These are phyloP conservation scores for Inonotus obliquus DNA, from an alignment of 1,284 basidiomycete genomes.

Conservation along the genomic window DNA sequence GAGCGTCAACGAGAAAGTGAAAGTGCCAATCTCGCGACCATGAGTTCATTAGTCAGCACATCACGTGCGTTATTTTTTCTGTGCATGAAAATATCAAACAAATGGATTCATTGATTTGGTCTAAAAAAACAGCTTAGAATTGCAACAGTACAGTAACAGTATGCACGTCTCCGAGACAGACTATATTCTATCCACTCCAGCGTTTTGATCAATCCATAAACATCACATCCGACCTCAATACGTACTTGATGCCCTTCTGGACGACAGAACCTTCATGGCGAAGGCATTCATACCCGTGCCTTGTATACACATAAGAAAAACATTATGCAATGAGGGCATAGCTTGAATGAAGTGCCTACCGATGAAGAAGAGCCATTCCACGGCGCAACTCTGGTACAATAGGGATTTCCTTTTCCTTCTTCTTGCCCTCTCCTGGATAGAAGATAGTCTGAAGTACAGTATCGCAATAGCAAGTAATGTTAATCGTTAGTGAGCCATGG, in stretches of 20 bases:
- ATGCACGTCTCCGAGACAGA: background rate
- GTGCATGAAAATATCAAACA: no score
- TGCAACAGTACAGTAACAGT: no score
- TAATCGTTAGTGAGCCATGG: no score
- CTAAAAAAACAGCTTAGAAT: no score
- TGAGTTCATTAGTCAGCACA: background rate
- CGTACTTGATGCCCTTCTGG: constrained; percentile 66
- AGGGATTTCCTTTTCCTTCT: constrained; percentile 37
- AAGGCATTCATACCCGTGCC: constrained; percentile 74
- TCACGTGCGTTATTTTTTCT: background rate
- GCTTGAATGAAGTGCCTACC: constrained; percentile 37
- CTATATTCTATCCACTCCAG: background rate
- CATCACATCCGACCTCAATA: constrained; percentile 74
- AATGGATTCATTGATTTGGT: no score
- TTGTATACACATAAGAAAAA: constrained; percentile 25
- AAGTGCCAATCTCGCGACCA: background rate
- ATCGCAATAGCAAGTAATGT: background rate
- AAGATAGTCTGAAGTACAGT: constrained; percentile 69
- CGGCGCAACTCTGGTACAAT: constrained; percentile 58
- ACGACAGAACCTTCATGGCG: constrained; percentile 75
- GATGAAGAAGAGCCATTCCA: constrained; percentile 69
- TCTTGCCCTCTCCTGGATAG: constrained; percentile 52
- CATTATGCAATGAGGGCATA: background rate
- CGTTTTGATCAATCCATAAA: constrained; percentile 38
- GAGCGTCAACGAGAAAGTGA: background rate